Evolutionary conservation across 257 asterid genomes (phyloP).

Genomic region (Solanum piurae): DNA sequence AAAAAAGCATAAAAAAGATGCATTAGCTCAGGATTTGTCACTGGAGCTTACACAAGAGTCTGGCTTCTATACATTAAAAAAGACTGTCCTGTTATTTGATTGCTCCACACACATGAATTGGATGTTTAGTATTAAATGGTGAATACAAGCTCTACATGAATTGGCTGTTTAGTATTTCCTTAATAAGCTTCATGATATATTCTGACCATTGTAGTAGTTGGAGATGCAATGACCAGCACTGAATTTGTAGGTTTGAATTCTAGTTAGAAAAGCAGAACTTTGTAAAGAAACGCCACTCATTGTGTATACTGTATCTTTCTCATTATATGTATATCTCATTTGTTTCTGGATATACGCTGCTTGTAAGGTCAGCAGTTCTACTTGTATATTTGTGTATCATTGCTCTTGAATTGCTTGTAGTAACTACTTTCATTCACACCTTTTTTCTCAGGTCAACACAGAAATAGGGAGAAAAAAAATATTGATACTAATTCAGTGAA

Average conservation of each 20-base stretch:
- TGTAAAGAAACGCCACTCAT: not conserved
- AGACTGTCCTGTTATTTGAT: not conserved
- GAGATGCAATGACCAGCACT: not conserved
- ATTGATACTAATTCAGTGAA: constrained; percentile 15
- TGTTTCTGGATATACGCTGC: not conserved
- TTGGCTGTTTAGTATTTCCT: not conserved
- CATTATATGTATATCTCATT: not conserved
- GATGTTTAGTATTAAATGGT: not conserved
- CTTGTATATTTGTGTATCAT: not conserved
- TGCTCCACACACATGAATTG: no score
- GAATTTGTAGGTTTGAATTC: not conserved
- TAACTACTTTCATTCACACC: not conserved
- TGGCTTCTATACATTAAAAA: not conserved
- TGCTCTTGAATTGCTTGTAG: not conserved
- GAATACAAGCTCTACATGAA: not conserved
- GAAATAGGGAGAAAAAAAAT: constrained; percentile 19
- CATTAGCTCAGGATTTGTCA: not conserved
- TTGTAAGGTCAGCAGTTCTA: not conserved
- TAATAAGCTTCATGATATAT: not conserved
- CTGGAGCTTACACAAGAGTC: not conserved
- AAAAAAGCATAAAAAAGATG: not conserved
- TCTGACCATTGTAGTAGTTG: not conserved
- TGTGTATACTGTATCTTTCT: not conserved
- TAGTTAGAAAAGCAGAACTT: not conserved
- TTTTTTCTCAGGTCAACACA: constrained; percentile 25